Evolutionary conservation across 768 basidiomycete species (phyloP).

Genomic region (Lactifluus pinguis): DNA sequence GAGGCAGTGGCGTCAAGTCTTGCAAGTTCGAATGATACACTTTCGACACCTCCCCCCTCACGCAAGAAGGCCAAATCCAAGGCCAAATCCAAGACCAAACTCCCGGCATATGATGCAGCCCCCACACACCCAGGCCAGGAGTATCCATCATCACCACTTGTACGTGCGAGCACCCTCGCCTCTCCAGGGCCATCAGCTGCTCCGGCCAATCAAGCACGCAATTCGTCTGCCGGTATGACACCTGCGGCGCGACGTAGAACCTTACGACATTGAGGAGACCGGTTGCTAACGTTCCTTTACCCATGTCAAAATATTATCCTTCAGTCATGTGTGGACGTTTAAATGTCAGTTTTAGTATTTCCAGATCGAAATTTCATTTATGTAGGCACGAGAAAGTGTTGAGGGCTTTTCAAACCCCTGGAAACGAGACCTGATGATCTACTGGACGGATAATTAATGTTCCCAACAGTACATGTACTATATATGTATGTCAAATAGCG

Average conservation of each 20-base stretch:
- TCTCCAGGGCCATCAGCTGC: constrained; percentile 3
- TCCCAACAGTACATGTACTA: constrained; percentile 2
- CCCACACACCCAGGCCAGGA: background rate
- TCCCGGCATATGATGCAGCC: constrained; percentile 14
- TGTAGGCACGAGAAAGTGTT: background rate
- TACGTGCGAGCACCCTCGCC: background rate
- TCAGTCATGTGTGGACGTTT: background rate
- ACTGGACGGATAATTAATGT: background rate
- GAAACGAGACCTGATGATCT: background rate
- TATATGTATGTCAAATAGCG: background rate
- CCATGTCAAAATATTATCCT: background rate
- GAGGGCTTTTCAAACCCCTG: background rate
- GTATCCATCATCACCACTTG: constrained; percentile 14
- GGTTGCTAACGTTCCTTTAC: background rate
- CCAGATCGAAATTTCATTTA: background rate
- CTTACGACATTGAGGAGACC: background rate
- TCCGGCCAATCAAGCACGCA: background rate
- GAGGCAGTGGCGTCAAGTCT: constrained; percentile 13
- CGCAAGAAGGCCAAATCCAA: background rate
- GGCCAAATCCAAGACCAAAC: background rate
- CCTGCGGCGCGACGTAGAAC: constrained; percentile 10
- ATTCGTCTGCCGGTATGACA: constrained; percentile 16
- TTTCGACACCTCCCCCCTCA: constrained; percentile 17
- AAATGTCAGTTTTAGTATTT: background rate
- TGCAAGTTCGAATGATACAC: constrained; percentile 17